These are phyloP conservation scores for Phytopythium montanum DNA, from an alignment of 352 stramenopile species.

Conservation along the genomic window DNA sequence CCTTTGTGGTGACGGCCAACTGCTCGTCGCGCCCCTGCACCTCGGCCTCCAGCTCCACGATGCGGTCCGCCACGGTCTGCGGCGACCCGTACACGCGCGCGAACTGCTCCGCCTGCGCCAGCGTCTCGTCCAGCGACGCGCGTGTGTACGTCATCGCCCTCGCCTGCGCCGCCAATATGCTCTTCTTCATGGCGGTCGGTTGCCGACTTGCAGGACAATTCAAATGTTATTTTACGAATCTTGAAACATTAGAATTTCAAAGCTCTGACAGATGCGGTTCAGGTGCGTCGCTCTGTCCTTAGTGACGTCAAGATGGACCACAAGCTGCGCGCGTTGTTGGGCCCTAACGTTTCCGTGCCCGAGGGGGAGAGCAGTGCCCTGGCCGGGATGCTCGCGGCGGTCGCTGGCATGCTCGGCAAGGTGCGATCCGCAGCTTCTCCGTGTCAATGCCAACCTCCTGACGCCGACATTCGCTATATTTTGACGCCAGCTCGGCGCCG, in stretches of 20 bases:
- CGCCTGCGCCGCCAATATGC: too few species aligned
- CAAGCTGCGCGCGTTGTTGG: not conserved
- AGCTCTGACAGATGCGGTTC: not conserved
- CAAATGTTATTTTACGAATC: too few species aligned
- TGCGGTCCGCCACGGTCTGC: not conserved
- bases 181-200: not conserved
- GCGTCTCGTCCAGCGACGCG: slow-evolving; percentile 3
- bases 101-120: slow-evolving; percentile 2
- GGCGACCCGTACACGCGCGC: not conserved
- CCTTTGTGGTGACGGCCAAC: not conserved
- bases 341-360: not conserved
- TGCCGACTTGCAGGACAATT: too few species aligned
- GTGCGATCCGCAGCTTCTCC: slow-evolving; percentile 6
- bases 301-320: not conserved
- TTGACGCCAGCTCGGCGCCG: slow-evolving; percentile 25
- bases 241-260: too few species aligned
- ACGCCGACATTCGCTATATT: not conserved
- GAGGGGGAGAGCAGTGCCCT: slow-evolving; percentile 27
- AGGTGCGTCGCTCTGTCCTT: not conserved
- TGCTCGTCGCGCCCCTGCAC: not conserved
- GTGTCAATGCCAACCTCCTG: not conserved
- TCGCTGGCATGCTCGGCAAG: slow-evolving; percentile 58
- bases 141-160: not conserved
- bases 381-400: slow-evolving; percentile 49
- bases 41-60: slow-evolving; percentile 5